These are phyloP conservation scores for Poteriospumella lacustris DNA, from an alignment of 108 stramenopile genomes.

Conservation along the genomic window DNA sequence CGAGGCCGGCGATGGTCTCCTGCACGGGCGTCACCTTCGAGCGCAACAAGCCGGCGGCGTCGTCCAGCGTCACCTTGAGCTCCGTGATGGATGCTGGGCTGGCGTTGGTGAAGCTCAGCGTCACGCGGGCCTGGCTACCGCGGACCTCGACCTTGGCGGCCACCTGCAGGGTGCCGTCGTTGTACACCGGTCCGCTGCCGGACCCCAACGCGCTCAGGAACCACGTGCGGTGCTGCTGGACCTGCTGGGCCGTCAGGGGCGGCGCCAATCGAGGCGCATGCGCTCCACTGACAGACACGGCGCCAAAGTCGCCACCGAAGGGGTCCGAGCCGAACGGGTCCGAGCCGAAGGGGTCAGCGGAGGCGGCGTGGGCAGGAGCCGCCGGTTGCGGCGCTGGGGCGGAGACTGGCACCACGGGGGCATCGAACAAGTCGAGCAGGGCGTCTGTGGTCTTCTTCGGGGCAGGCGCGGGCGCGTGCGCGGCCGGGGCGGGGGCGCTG, in stretches of 20 bases:
- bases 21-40: not conserved
- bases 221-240: constrained; percentile 4
- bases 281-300: not conserved
- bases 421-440: not conserved
- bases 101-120: not conserved
- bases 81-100: not conserved
- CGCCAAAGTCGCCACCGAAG: not conserved
- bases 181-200: constrained; percentile 1
- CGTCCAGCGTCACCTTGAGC: not conserved
- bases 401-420: not conserved
- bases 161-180: constrained; percentile 23
- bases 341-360: not conserved
- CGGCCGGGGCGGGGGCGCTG: not conserved
- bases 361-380: not conserved
- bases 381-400: not conserved
- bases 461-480: not conserved
- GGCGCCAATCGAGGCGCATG: not conserved
- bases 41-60: constrained; percentile 11
- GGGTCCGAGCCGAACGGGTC: not conserved
- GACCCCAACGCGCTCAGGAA: not conserved
- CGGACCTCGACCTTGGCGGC: constrained; percentile 15
- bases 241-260: not conserved
- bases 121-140: constrained; percentile 22
- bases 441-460: not conserved
- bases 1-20: not conserved